Evolutionary conservation across 495 filamentous ascomycete species (phyloP).

Genomic region (Penicillium canescens): DNA sequence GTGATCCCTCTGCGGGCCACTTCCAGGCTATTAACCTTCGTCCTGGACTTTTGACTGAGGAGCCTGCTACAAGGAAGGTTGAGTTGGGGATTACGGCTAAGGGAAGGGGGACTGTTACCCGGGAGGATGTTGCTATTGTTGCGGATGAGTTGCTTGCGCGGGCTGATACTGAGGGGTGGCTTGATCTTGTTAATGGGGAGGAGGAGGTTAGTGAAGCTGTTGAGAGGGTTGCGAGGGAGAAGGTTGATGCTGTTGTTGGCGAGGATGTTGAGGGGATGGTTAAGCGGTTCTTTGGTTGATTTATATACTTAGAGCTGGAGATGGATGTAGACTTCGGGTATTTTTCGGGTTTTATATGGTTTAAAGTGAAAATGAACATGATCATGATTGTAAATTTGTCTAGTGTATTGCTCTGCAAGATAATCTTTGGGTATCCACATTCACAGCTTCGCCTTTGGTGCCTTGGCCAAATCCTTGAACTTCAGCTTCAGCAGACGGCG

Average conservation of each 20-base stretch:
- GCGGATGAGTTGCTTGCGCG: constrained; percentile 63
- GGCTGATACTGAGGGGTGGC: constrained; percentile 59
- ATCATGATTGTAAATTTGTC: background rate
- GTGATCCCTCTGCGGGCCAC: constrained; percentile 37
- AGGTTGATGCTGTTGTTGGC: constrained; percentile 64
- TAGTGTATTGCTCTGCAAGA: background rate
- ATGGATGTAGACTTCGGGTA: background rate
- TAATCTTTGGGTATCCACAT: constrained; percentile 1
- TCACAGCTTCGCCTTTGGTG: constrained; percentile 45
- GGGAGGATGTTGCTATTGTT: constrained; percentile 71
- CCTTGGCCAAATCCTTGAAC: constrained; percentile 46
- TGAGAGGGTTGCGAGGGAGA: constrained; percentile 59
- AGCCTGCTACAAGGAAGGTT: constrained; percentile 59
- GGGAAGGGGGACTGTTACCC: constrained; percentile 55
- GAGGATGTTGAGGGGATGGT: constrained; percentile 59
- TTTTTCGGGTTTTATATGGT: background rate
- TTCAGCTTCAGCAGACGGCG: constrained; percentile 64
- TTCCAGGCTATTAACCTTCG: constrained; percentile 70
- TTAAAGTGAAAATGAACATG: background rate
- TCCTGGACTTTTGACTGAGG: constrained; percentile 63
- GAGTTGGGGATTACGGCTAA: constrained; percentile 60
- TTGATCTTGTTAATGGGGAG: constrained; percentile 61
- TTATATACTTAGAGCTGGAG: background rate
- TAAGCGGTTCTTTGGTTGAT: constrained; percentile 36
- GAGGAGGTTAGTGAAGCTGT: constrained; percentile 62